Evolutionary conservation across 768 basidiomycete genomes (phyloP).

Genomic region (Psilocybe tampanensis): DNA sequence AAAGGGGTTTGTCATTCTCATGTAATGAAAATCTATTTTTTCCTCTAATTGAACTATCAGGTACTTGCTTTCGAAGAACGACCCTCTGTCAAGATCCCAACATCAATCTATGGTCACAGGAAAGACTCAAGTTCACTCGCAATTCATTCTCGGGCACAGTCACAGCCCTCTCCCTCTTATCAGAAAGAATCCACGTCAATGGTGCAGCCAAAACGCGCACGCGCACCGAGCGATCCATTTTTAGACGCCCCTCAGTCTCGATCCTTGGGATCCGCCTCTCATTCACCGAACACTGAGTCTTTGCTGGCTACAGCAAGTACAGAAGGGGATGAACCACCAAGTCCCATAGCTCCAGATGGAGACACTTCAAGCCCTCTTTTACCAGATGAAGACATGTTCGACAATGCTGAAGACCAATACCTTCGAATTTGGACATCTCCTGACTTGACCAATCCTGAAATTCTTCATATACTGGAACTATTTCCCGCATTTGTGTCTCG

Average conservation of each 20-base stretch:
- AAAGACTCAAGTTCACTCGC: constrained; percentile 39
- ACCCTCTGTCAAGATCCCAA: constrained; percentile 40
- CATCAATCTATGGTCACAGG: constrained; percentile 30
- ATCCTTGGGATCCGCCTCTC: constrained; percentile 57
- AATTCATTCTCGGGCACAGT: constrained; percentile 56
- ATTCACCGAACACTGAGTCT: constrained; percentile 37
- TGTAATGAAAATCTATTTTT: constrained; percentile 9
- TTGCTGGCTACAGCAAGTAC: constrained; percentile 28
- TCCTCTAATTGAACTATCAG: constrained; percentile 25
- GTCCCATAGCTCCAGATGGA: constrained; percentile 36
- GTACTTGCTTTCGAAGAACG: constrained; percentile 75
- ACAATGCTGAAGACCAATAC: constrained; percentile 41
- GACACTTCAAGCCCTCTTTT: constrained; percentile 35
- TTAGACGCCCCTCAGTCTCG: constrained; percentile 69
- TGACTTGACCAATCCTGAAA: constrained; percentile 77
- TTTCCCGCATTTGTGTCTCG: constrained; percentile 81
- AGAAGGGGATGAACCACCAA: constrained; percentile 39
- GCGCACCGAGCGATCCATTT: constrained; percentile 82
- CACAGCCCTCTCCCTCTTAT: constrained; percentile 51
- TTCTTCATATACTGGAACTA: constrained; percentile 62
- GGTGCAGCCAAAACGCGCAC: constrained; percentile 60
- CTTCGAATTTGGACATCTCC: constrained; percentile 84
- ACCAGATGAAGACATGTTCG: constrained; percentile 26
- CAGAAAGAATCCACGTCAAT: constrained; percentile 45
- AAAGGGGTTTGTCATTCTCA: constrained; percentile 74